These are phyloP conservation scores for Aquilaria yunnanensis DNA, from an alignment of 345 rosid species.

Conservation along the genomic window DNA sequence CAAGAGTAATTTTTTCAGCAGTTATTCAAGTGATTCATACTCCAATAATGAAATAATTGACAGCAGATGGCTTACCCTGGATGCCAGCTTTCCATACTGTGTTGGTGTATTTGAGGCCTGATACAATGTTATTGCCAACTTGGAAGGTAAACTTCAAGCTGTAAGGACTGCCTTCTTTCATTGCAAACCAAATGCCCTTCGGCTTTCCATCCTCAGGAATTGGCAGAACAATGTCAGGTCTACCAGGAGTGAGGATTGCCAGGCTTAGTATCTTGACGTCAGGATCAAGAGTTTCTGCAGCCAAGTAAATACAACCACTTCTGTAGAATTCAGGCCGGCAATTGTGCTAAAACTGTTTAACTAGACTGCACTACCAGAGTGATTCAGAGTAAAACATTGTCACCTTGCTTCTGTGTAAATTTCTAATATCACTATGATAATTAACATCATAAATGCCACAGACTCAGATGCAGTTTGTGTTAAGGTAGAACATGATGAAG, in stretches of 20 bases:
- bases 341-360: too few species aligned
- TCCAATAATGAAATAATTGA: background rate
- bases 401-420: too few species aligned
- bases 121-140: conserved; percentile 76
- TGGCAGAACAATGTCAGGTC: conserved; percentile 52
- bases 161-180: conserved; percentile 72
- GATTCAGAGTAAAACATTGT: too few species aligned
- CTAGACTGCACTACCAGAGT: too few species aligned
- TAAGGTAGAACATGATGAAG: background rate
- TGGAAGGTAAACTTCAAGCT: conserved; percentile 52
- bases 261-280: conserved; percentile 60
- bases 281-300: conserved; percentile 76
- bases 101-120: conserved; percentile 75
- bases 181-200: conserved; percentile 59
- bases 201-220: conserved; percentile 60
- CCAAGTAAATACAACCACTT: background rate
- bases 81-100: conserved; percentile 74
- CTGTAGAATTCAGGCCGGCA: background rate
- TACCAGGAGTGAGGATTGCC: conserved; percentile 54
- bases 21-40: conserved; percentile 1
- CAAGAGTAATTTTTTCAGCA: background rate
- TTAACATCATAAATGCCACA: background rate
- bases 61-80: conserved; percentile 34
- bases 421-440: background rate
- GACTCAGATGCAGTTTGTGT: background rate